A percentile compares a stretch with the other conserved stretches of the same genome.
Conservation (phyloP, 352 stramenopile species). For the Phytophthora vignae region DNA sequence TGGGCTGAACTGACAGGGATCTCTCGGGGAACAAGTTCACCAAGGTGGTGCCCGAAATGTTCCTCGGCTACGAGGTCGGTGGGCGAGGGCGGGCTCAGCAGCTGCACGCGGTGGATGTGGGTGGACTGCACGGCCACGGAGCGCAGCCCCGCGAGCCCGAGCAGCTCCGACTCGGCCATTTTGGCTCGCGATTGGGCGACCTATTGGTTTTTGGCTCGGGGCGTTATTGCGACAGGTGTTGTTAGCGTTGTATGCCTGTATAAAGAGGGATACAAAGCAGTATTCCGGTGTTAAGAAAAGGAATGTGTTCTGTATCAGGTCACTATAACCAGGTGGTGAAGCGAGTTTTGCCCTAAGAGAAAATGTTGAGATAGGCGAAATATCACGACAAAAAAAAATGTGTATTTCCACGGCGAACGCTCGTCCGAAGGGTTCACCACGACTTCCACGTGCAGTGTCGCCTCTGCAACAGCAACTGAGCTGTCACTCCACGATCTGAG, state of each 20-base stretch:
- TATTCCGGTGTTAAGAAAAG: background rate
- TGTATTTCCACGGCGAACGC: slow-evolving; percentile 29
- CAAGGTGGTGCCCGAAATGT: slow-evolving; percentile 70
- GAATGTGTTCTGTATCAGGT: too few relatives aligned
- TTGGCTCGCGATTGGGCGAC: slow-evolving; percentile 24
- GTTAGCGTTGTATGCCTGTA: background rate
- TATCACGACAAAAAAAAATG: too few relatives aligned
- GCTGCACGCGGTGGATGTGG: slow-evolving; percentile 51
- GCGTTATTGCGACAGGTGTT: background rate
- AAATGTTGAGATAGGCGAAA: too few relatives aligned
- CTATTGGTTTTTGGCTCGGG: slow-evolving; percentile 24
- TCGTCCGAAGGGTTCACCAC: slow-evolving; percentile 41
- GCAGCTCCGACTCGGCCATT: slow-evolving; percentile 29
- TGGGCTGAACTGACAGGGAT: slow-evolving; percentile 42
- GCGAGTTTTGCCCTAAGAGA: too few relatives aligned
- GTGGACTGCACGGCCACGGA: slow-evolving; percentile 66
- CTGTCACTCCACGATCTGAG: slow-evolving; percentile 31
- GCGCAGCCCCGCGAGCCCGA: slow-evolving; percentile 42
- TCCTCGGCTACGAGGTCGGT: slow-evolving; percentile 65
- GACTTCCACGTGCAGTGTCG: slow-evolving; percentile 57
- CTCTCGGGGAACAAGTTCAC: slow-evolving; percentile 79
- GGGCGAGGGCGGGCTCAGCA: slow-evolving; percentile 12
- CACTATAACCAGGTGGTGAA: too few relatives aligned
- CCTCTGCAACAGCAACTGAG: background rate
- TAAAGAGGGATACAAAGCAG: background rate